These are phyloP conservation scores for Mesotaenium endlicherianum DNA, from an alignment of 139 green algal species.

Conservation along the genomic window DNA sequence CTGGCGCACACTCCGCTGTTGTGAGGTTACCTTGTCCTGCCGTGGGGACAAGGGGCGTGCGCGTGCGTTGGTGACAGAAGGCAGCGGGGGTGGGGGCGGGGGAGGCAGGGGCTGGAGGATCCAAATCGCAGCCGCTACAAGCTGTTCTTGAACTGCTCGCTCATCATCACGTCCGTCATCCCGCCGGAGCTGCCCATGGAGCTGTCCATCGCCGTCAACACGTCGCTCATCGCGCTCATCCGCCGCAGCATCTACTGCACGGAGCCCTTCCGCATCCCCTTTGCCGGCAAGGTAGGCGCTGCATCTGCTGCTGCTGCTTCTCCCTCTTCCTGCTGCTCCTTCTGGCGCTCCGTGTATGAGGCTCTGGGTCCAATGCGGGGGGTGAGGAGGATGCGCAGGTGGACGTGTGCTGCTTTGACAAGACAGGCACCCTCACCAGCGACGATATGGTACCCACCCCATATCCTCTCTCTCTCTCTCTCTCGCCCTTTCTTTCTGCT, in stretches of 20 bases:
- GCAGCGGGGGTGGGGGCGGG: not conserved
- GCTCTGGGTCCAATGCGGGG: not conserved
- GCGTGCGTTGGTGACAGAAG: not conserved
- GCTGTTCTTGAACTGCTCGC: constrained; percentile 94
- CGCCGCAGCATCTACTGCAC: constrained; percentile 88
- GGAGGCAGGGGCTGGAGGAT: constrained; percentile 66
- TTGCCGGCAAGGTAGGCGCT: constrained; percentile 30
- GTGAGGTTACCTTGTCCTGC: not conserved
- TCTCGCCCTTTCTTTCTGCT: not conserved
- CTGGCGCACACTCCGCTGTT: not conserved
- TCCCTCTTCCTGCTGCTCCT: not conserved
- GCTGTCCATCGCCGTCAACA: constrained; percentile 90
- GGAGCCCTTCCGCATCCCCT: constrained; percentile 80
- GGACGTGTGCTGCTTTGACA: constrained; percentile 98
- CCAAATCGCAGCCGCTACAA: constrained; percentile 88
- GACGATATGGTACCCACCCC: constrained; percentile 76
- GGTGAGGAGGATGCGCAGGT: constrained; percentile 18
- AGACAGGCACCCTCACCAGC: constrained; percentile 95
- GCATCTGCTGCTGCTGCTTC: not conserved
- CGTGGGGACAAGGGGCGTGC: not conserved
- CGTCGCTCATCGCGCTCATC: constrained; percentile 68
- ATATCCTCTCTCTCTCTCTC: not conserved
- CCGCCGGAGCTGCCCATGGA: constrained; percentile 98
- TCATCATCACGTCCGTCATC: constrained; percentile 96
- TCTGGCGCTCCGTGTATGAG: not conserved